Base-by-base conservation (phyloP, 495 filamentous ascomycete genomes). In the Penicillium coprophilum region DNA sequence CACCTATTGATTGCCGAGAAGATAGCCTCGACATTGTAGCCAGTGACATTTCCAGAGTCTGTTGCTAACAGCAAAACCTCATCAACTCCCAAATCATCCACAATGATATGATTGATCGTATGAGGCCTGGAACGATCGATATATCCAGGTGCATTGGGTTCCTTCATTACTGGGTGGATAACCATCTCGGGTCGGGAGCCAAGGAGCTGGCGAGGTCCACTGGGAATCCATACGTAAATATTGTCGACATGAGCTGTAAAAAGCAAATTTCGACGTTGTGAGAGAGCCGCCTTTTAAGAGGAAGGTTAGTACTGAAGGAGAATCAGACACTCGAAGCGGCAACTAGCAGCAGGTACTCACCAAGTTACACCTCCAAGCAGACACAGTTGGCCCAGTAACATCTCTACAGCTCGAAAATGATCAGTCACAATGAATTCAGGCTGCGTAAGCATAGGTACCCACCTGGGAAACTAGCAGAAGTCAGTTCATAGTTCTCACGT, bases 31-130 rank as follows among this genome's bases (percentile, higher is more conserved):
- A 87, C 88, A 58, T 88, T 85, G 68, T 92, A 96, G 5, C 84
- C 91, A 34, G 88, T 80, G 10, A 95, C 85, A 70, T 98, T 93
- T 6, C 94, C 94, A 59, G 96, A 92, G 62, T 97, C 94, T 53
- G 86, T 92, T 11, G 79, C 84, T 41, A 87, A 75, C 2, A 93
- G 69, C 19, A 97, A 56, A 12, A 96, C 83, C 69, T 98, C 94
- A 44, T 92, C 82, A 28, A 82, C 71, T 3, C 94, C 94, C 3
- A 98, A 73, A 46, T 89, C 83, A 39, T 91, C 89, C 19, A 96
- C 78, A 32, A 90, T 79, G 3, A 98, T 71, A 53, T 86, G 81
- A 62, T 95, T 97, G 52, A 96, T 83, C 19, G 81, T 79, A 69
- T 97, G 92, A 0, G 86, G 84, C 15, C 77, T 69, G 0, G 40